Evolutionary conservation across 352 stramenopile species (phyloP), one percentile per base, ranked within the genome.

Genomic region (Phytophthora ohioensis): DNA sequence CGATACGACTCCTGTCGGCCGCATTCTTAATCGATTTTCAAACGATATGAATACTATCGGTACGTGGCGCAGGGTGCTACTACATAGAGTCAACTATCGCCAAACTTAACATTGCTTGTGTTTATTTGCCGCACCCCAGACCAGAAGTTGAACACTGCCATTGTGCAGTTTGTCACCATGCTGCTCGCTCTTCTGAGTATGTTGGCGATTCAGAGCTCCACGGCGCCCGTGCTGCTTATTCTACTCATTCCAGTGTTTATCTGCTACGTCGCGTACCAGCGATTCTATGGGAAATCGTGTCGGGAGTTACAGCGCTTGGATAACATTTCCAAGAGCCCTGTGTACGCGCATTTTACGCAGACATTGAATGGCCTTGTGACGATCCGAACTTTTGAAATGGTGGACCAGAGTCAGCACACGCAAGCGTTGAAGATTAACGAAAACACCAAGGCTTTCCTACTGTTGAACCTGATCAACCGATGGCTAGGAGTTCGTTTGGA

Each of bases 401-500:
- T 83, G 7, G 32, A 57, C 0, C 62, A 76, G n/a, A 88, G 81
- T 30, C 10, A 76, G 27, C 34, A 62, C 3, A 61, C 64, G 12
- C 73, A 91, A 70, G 76, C 76, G 9, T 17, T 48, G 4, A 78
- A 75, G n/a, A 73, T 94, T 39, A 86, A 93, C 64, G 52, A 81
- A 36, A 92, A 93, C 74, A 87, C 85, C 1, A 80, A 80, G 52
- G 96, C 97, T 5, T 99, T 98, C 64, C 88, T 97, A 63, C 73
- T 96, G 9, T 85, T 95, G 15, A 97, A 97, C 67, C 64, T 90
- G 27, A 90, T 97, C 31, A 98, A 98, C 66, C 97, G 96, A 43
- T 99, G 97, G 97, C 78, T 99, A 5, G 95, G 91, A 5, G 84
- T 99, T 47, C 88, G 98, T 7, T 81, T 99, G 10, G 95, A 93